phyloP scores from a whole-genome alignment of 2,329 filamentous ascomycete species.

The Aureobasidium vineae region DNA sequence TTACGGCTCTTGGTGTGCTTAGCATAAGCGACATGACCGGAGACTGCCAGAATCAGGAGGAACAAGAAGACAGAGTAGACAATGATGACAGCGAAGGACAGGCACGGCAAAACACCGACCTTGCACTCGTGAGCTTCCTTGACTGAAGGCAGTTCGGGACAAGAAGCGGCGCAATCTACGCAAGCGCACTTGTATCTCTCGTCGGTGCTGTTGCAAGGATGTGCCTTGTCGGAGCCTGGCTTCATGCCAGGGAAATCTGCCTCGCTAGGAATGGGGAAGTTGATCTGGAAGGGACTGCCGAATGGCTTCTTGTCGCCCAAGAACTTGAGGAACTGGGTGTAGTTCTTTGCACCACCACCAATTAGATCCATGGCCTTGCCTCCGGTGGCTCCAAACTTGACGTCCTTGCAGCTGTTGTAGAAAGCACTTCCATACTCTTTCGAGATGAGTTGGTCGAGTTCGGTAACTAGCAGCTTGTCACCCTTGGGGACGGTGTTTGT shows the following conservation, averaged over 20 bases:
- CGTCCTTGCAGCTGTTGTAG: constrained; percentile 97
- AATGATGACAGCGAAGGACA: constrained; percentile 89
- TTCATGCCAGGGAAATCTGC: constrained; percentile 68
- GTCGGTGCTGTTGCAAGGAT: constrained; percentile 87
- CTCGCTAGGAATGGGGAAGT: constrained; percentile 66
- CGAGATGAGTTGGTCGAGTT: constrained; percentile 86
- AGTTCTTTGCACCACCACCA: constrained; percentile 90
- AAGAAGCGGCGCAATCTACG: constrained; percentile 85
- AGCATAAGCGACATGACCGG: constrained; percentile 72
- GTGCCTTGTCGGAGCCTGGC: constrained; percentile 67
- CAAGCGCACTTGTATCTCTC: constrained; percentile 86
- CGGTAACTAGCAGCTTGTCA: constrained; percentile 69
- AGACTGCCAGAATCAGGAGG: constrained; percentile 62
- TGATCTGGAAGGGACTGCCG: constrained; percentile 97
- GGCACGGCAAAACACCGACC: constrained; percentile 83
- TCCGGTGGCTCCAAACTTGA: constrained; percentile 95
- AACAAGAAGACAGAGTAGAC: constrained; percentile 75
- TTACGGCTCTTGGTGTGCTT: constrained; percentile 71
- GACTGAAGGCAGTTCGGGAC: constrained; percentile 77
- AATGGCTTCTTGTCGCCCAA: constrained; percentile 86
- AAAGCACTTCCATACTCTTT: constrained; percentile 81
- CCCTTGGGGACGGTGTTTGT: constrained; percentile 64
- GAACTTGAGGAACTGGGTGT: constrained; percentile 82
- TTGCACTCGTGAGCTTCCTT: constrained; percentile 68
- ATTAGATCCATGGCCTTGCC: constrained; percentile 94